Percentiles rank a stretch among this genome's conserved stretches.
Evolutionary conservation across 192 early-diverging fungal species (phyloP).

Genomic region (Podila epicladia): DNA sequence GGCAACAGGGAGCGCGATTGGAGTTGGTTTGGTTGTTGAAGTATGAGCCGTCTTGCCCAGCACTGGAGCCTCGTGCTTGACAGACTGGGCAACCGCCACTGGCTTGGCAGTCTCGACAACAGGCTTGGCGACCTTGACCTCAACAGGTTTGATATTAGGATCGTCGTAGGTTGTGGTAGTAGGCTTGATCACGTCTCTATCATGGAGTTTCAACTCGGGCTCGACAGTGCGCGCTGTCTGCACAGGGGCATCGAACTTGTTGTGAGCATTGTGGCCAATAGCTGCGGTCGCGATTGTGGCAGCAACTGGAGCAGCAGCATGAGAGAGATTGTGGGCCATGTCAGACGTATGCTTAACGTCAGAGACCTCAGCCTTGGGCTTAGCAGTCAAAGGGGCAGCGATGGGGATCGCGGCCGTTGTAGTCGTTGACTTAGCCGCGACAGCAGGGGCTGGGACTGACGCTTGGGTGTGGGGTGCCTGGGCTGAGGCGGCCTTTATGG

Average conservation of each 20-base stretch:
- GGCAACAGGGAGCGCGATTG: too few relatives aligned
- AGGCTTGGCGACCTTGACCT: neutral
- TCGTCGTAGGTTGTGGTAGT: neutral
- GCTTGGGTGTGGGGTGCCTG: neutral
- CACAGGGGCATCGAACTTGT: neutral
- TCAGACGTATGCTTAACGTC: too few relatives aligned
- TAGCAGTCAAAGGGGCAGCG: neutral
- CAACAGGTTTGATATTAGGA: neutral
- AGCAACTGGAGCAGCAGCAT: neutral
- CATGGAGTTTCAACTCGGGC: neutral
- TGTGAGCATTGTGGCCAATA: neutral
- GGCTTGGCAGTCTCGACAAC: constrained; percentile 8
- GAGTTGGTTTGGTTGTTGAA: too few relatives aligned
- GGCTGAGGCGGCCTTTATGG: neutral
- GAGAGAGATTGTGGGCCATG: too few relatives aligned
- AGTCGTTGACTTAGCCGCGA: neutral
- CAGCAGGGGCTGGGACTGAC: neutral
- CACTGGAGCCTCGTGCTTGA: neutral
- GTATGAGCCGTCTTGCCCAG: too few relatives aligned
- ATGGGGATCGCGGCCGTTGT: neutral
- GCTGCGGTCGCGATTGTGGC: too few relatives aligned
- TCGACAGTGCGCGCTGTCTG: neutral
- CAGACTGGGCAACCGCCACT: neutral
- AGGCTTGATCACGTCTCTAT: neutral
- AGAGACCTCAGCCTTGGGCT: too few relatives aligned